Evolutionary conservation across 192 early-diverging fungal species (phyloP).

Genomic region (Coemansia sp.): DNA sequence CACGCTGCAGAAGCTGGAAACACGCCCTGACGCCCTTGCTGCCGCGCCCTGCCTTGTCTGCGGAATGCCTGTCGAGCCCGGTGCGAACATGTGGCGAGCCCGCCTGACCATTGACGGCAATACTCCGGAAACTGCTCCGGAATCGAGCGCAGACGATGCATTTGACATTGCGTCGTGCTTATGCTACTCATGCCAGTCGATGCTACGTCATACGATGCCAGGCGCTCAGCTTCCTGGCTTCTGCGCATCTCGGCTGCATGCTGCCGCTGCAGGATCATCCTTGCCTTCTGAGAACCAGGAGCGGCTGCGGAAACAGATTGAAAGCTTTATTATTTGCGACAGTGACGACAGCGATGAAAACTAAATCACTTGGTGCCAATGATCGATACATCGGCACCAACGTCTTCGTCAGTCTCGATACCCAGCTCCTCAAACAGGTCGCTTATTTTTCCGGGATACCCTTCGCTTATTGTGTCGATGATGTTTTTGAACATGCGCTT

Average conservation of each 20-base stretch:
- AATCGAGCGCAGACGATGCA: not conserved
- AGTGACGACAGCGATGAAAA: constrained; percentile 5
- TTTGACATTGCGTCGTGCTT: constrained; percentile 21
- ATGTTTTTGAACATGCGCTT: constrained; percentile 60
- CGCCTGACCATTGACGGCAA: constrained; percentile 25
- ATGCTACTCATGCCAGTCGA: constrained; percentile 43
- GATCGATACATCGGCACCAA: constrained; percentile 34
- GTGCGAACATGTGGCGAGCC: constrained; percentile 31
- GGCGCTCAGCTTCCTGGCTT: constrained; percentile 31
- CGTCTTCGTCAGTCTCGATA: constrained; percentile 60
- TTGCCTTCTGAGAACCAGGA: constrained; percentile 18
- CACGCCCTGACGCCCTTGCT: constrained; percentile 47
- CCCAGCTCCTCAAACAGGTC: constrained; percentile 58
- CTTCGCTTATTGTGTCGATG: constrained; percentile 54
- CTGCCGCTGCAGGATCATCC: not conserved
- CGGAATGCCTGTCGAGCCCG: constrained; percentile 61
- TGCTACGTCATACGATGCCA: constrained; percentile 25
- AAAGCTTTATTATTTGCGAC: constrained; percentile 64
- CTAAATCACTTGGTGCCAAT: constrained; percentile 4
- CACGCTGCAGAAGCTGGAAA: constrained; percentile 74
- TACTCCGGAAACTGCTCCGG: not conserved
- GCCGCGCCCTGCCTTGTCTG: constrained; percentile 52
- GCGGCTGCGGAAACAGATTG: constrained; percentile 58
- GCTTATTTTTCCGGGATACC: constrained; percentile 51
- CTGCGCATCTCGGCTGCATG: constrained; percentile 14